Percentiles rank a stretch among this genome's conserved stretches.
Conservation (phyloP, 148 eudicot genomes). For the Vaccinium macrocarpon region DNA sequence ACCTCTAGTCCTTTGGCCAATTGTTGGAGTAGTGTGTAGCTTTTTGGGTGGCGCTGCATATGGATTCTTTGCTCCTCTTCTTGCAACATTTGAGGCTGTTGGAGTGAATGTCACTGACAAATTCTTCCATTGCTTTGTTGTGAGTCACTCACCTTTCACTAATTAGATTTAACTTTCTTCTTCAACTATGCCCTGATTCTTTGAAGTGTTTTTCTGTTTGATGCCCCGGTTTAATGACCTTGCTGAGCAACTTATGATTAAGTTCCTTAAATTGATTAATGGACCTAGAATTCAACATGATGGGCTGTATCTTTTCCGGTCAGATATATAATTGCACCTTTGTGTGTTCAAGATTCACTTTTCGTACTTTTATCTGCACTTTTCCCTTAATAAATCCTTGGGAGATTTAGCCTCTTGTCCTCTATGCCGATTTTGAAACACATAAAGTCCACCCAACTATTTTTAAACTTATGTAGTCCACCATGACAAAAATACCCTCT, state of each 20-base stretch:
- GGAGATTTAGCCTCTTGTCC: too few species aligned
- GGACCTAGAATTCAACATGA: neutral
- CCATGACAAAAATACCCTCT: too few species aligned
- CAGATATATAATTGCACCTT: neutral
- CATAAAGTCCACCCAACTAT: too few species aligned
- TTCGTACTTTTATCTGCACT: neutral
- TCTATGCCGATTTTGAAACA: too few species aligned
- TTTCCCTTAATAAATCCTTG: neutral
- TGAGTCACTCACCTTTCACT: slow-evolving; percentile 33
- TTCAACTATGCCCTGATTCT: neutral
- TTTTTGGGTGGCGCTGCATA: slow-evolving; percentile 68
- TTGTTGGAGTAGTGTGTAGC: slow-evolving; percentile 55
- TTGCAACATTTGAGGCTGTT: slow-evolving; percentile 85
- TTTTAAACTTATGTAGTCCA: too few species aligned
- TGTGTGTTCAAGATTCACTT: neutral
- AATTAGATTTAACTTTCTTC: neutral
- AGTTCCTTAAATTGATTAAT: neutral
- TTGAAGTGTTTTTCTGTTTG: neutral
- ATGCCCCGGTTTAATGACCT: neutral
- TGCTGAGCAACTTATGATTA: neutral
- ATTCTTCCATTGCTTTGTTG: slow-evolving; percentile 56
- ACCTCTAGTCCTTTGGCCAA: slow-evolving; percentile 71
- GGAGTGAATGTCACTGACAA: slow-evolving; percentile 58
- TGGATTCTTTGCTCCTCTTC: slow-evolving; percentile 73
- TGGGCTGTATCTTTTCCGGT: neutral